Evolutionary conservation across 148 eudicot species (phyloP).

Genomic region (Fagopyrum esculentum): DNA sequence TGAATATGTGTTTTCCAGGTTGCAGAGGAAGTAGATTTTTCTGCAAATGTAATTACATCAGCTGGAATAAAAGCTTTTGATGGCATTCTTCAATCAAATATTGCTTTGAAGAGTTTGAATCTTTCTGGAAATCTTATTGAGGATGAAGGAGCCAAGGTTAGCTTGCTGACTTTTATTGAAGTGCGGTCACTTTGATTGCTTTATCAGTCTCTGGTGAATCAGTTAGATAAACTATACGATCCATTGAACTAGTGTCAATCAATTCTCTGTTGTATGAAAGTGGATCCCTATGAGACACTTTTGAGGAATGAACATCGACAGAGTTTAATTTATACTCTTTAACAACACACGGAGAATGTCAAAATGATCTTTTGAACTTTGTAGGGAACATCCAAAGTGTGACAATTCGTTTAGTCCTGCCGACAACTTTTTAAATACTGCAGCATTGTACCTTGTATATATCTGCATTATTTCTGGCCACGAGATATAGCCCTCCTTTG

Average conservation of each 20-base stretch:
- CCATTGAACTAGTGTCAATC: not conserved
- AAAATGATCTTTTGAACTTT: not conserved
- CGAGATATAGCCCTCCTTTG: not conserved
- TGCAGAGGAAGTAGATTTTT: constrained; percentile 85
- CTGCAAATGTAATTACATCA: constrained; percentile 84
- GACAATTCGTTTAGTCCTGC: not conserved
- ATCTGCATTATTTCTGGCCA: not conserved
- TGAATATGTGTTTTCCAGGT: constrained; percentile 33
- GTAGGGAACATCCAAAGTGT: not conserved
- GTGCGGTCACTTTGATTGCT: not conserved
- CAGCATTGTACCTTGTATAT: not conserved
- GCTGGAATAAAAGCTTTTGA: constrained; percentile 90
- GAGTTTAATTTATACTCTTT: not conserved
- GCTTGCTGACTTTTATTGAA: constrained; percentile 13
- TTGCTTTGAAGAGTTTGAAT: constrained; percentile 66
- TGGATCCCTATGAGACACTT: constrained; percentile 2
- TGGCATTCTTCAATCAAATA: constrained; percentile 76
- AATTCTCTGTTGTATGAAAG: not conserved
- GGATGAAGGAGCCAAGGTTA: constrained; percentile 92
- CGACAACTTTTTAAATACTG: not conserved
- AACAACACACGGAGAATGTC: not conserved
- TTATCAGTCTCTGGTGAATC: not conserved
- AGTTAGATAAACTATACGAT: not conserved
- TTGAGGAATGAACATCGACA: not conserved
- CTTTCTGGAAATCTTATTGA: constrained; percentile 87